Conservation (phyloP, 768 basidiomycete genomes). For the Suillus subalutaceus region DNA sequence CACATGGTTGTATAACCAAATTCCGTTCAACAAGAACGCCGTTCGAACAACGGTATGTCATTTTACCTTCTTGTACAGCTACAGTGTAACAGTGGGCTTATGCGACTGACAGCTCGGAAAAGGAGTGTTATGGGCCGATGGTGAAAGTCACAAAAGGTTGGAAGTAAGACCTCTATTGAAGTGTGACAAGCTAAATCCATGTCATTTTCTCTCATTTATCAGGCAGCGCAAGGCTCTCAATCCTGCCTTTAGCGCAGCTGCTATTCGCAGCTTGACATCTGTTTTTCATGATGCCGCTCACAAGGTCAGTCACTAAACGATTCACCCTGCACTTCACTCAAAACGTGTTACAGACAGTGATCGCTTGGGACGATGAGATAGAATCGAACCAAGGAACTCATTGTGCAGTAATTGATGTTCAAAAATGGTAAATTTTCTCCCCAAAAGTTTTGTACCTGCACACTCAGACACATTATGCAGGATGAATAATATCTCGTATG, state of each 20-base stretch:
- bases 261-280: constrained; percentile 46
- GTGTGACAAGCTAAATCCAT: background rate
- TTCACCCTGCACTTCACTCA: background rate
- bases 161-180: background rate
- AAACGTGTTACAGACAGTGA: background rate
- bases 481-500: background rate
- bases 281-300: constrained; percentile 56
- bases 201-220: background rate
- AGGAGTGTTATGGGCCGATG: constrained; percentile 37
- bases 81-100: background rate
- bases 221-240: constrained; percentile 55
- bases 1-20: constrained; percentile 48
- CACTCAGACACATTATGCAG: background rate
- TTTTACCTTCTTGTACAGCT: background rate
- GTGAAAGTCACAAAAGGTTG: constrained; percentile 17
- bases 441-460: background rate
- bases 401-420: background rate
- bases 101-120: constrained; percentile 19
- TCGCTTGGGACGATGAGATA: background rate
- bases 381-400: background rate
- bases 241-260: constrained; percentile 55
- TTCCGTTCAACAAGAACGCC: constrained; percentile 35
- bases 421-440: background rate
- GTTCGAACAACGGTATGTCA: constrained; percentile 44
- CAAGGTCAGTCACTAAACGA: constrained; percentile 37